These are phyloP conservation scores for Phytophthora macrochlamydospora DNA, from an alignment of 352 stramenopile genomes.

Conservation along the genomic window DNA sequence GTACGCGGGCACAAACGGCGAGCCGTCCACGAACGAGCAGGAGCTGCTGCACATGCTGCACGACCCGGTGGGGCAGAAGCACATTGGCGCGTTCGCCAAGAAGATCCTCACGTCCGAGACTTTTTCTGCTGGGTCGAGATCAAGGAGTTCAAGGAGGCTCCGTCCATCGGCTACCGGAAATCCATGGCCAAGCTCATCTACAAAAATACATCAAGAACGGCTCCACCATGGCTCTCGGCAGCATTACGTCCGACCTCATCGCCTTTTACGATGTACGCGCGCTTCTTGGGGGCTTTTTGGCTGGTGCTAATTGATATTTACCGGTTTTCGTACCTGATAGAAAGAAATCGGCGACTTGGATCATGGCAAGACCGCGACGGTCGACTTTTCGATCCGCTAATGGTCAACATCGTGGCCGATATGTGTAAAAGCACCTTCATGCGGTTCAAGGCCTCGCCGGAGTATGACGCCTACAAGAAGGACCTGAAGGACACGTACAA, in stretches of 20 bases:
- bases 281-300: too few relatives aligned
- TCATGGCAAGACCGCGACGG: conserved; percentile 45
- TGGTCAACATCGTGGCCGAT: conserved; percentile 70
- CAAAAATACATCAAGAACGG: conserved; percentile 84
- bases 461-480: conserved; percentile 77
- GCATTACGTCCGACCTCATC: conserved; percentile 77
- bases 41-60: conserved; percentile 75
- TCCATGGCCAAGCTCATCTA: conserved; percentile 85
- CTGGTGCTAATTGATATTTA: too few relatives aligned
- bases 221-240: conserved; percentile 74
- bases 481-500: conserved; percentile 89
- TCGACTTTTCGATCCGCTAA: conserved; percentile 77
- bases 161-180: conserved; percentile 68
- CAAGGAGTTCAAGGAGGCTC: conserved; percentile 79
- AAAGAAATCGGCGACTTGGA: conserved; percentile 71
- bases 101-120: conserved; percentile 86
- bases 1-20: conserved; percentile 45
- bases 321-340: conserved; percentile 20
- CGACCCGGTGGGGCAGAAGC: conserved; percentile 81
- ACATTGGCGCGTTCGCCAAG: conserved; percentile 82
- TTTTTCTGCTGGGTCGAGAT: conserved; percentile 90
- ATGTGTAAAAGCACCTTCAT: conserved; percentile 86
- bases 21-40: conserved; percentile 67
- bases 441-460: conserved; percentile 72
- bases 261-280: conserved; percentile 66